Conservation (phyloP, 306 rosid species). For the Vicia faba region DNA sequence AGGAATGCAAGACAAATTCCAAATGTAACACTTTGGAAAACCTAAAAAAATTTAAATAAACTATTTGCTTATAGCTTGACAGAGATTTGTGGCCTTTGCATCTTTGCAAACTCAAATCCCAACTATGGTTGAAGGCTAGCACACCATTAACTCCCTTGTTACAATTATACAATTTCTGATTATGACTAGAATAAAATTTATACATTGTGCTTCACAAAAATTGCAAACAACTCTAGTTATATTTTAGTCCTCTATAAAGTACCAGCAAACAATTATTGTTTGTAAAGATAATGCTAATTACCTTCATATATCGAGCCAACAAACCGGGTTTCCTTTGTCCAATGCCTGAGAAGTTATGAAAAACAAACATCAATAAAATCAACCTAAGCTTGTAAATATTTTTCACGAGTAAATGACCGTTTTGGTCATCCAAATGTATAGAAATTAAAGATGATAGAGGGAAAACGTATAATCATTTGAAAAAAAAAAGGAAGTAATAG, state of each 20-base stretch:
- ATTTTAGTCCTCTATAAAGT: slow-evolving; percentile 24
- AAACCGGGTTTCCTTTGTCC: slow-evolving; percentile 70
- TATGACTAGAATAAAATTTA: slow-evolving; percentile 18
- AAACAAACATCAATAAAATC: slow-evolving; percentile 39
- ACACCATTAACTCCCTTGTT: slow-evolving; percentile 15
- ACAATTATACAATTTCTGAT: slow-evolving; percentile 9
- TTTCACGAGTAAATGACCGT: slow-evolving; percentile 13
- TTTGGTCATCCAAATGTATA: slow-evolving; percentile 20
- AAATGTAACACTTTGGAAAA: slow-evolving; percentile 10
- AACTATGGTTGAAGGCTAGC: slow-evolving; percentile 14
- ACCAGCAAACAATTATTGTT: slow-evolving; percentile 2
- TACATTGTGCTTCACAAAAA: slow-evolving; percentile 18
- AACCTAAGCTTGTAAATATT: slow-evolving; percentile 24
- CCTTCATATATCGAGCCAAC: slow-evolving; percentile 92
- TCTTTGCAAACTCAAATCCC: slow-evolving; percentile 26
- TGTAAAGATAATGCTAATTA: slow-evolving; percentile 37
- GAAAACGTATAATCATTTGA: slow-evolving; percentile 23
- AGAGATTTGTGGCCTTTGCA: background rate
- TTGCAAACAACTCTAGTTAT: background rate
- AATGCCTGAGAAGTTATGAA: slow-evolving; percentile 53
- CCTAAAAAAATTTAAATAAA: slow-evolving; percentile 16
- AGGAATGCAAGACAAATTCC: slow-evolving; percentile 28
- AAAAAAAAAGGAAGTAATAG: slow-evolving; percentile 12
- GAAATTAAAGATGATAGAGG: slow-evolving; percentile 3
- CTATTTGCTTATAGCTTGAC: slow-evolving; percentile 19